Percentiles rank a stretch among this genome's conserved stretches.
These are phyloP conservation scores for Rhodotorula sp. DNA, from an alignment of 1,284 basidiomycete species.

Conservation along the genomic window DNA sequence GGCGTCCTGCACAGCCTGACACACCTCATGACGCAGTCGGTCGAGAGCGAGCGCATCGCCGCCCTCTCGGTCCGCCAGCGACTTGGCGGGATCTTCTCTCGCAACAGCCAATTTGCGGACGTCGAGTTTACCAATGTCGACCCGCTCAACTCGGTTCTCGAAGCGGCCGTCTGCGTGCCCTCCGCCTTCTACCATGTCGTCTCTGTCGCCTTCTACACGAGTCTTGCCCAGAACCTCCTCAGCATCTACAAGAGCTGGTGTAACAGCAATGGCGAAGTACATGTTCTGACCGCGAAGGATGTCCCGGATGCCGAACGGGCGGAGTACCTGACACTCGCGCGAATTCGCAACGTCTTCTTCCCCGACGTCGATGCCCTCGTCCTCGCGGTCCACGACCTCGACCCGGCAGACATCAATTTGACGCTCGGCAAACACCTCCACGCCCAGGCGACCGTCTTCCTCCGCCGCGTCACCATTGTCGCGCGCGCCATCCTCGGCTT, in stretches of 20 bases:
- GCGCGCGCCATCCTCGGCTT: conserved; percentile 25
- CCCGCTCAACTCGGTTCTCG: conserved; percentile 80
- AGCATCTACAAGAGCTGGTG: conserved; percentile 54
- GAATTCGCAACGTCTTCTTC: not conserved
- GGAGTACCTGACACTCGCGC: not conserved
- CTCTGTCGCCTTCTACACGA: conserved; percentile 81
- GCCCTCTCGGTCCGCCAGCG: conserved; percentile 55
- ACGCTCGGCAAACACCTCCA: conserved; percentile 78
- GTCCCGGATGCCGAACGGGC: not conserved
- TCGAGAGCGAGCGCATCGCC: conserved; percentile 14
- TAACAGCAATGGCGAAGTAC: not conserved
- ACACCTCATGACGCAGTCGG: conserved; percentile 7
- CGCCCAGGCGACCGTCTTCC: conserved; percentile 62
- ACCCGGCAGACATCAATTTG: not conserved
- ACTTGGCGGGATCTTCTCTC: conserved; percentile 70
- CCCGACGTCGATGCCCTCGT: conserved; percentile 9
- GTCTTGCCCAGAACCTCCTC: conserved; percentile 77
- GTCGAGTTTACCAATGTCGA: conserved; percentile 69
- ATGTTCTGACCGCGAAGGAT: not conserved
- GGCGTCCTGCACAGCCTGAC: conserved; percentile 64
- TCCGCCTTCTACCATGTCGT: conserved; percentile 82
- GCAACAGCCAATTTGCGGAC: conserved; percentile 40
- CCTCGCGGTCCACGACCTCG: not conserved
- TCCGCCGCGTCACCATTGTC: conserved; percentile 32
- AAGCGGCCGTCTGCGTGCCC: conserved; percentile 81